Conservation (phyloP, 1,284 basidiomycete species). For the Sphaerobolus stellatus region DNA sequence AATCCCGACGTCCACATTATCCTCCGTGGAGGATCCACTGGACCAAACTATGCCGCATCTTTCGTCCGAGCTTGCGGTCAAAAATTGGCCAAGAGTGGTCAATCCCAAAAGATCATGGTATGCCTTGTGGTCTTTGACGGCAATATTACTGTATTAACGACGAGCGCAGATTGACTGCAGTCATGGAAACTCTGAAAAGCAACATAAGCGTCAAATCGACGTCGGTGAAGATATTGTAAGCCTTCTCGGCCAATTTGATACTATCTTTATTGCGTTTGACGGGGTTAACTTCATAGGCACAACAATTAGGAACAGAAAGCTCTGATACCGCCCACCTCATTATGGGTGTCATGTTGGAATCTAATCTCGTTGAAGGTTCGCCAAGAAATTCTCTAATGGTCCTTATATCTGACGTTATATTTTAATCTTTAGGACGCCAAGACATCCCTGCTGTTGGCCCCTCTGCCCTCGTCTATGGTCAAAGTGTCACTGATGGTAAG, state of each 20-base stretch:
- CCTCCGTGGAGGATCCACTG: conserved; percentile 81
- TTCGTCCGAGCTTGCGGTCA: conserved; percentile 75
- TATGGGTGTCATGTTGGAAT: conserved; percentile 98
- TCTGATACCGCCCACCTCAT: conserved; percentile 72
- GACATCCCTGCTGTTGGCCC: conserved; percentile 80
- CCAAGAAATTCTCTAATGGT: background rate
- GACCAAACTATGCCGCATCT: conserved; percentile 83
- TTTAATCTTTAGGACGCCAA: conserved; percentile 62
- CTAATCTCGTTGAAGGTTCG: conserved; percentile 78
- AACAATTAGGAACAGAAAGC: conserved; percentile 60
- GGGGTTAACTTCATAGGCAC: conserved; percentile 61
- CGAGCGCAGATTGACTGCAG: conserved; percentile 83
- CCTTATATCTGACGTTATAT: background rate
- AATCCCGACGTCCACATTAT: conserved; percentile 92
- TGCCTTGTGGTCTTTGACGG: conserved; percentile 20
- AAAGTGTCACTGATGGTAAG: conserved; percentile 74
- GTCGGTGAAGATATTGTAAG: conserved; percentile 78
- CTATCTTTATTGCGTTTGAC: conserved; percentile 1
- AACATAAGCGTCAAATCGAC: conserved; percentile 80
- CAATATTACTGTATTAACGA: background rate
- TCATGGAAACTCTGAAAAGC: conserved; percentile 90
- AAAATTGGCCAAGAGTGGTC: conserved; percentile 79
- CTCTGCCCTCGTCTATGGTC: conserved; percentile 80
- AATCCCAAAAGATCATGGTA: conserved; percentile 83
- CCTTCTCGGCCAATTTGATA: background rate